A percentile compares a stretch with the other conserved stretches of the same genome.
phyloP scores from a whole-genome alignment of 495 filamentous ascomycete species.

The Trichoderma erinaceum region DNA sequence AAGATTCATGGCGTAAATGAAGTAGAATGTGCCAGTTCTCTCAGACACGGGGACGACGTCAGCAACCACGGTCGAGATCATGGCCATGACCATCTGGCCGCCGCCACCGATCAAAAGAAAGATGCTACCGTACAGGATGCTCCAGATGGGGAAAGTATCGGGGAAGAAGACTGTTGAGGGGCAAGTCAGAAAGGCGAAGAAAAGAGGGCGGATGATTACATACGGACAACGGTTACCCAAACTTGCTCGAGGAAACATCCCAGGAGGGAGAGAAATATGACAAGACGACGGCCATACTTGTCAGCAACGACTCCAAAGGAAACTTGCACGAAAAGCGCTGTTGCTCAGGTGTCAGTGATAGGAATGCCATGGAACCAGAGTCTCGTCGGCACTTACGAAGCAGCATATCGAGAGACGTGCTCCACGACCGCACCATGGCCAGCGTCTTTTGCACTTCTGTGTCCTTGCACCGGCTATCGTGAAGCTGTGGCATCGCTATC shows the following conservation, averaged over 20 bases:
- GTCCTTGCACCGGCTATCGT: conserved; percentile 24
- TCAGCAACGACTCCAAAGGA: conserved; percentile 34
- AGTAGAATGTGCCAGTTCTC: conserved; percentile 30
- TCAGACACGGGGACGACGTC: conserved; percentile 25
- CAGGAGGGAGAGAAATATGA: conserved; percentile 23
- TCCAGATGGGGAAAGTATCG: conserved; percentile 28
- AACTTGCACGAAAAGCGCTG: conserved; percentile 22
- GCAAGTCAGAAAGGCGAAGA: not conserved
- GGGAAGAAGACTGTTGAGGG: conserved; percentile 23
- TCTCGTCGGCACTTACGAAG: conserved; percentile 19
- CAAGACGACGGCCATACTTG: conserved; percentile 27
- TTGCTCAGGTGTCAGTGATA: not conserved
- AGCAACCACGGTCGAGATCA: conserved; percentile 30
- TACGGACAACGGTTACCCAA: conserved; percentile 23
- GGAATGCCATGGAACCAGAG: not conserved
- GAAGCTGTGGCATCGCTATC: conserved; percentile 13
- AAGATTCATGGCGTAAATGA: conserved; percentile 24
- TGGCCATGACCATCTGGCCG: conserved; percentile 23
- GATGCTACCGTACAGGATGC: conserved; percentile 19
- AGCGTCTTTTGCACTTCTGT: conserved; percentile 28
- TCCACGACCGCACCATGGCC: conserved; percentile 32
- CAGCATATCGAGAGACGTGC: conserved; percentile 24
- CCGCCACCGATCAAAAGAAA: conserved; percentile 25
- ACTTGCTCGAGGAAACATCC: conserved; percentile 20
- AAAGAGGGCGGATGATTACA: conserved; percentile 8